A percentile compares a stretch with the other conserved stretches of the same genome.
phyloP scores from a whole-genome alignment of 1,284 basidiomycete genomes.

The Phlebopus sp. region DNA sequence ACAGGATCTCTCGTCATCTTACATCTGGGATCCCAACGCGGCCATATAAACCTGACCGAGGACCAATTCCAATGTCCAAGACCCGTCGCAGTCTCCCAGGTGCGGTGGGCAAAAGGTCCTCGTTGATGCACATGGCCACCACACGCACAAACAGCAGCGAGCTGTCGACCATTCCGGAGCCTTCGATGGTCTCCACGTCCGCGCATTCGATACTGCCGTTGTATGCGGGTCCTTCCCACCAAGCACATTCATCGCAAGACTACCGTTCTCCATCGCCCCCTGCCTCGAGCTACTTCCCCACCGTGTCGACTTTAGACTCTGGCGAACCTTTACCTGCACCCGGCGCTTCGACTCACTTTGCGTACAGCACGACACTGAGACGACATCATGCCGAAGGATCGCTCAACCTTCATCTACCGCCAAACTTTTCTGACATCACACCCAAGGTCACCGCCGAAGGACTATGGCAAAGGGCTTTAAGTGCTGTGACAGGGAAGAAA shows the following conservation, averaged over 20 bases:
- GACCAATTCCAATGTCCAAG: constrained; percentile 22
- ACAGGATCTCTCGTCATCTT: neutral
- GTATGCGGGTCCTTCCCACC: constrained; percentile 12
- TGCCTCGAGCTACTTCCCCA: constrained; percentile 73
- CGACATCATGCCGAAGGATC: constrained; percentile 55
- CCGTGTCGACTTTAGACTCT: constrained; percentile 46
- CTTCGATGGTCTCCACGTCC: constrained; percentile 20
- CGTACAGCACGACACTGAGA: constrained; percentile 78
- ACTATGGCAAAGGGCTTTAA: constrained; percentile 41
- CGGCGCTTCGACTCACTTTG: constrained; percentile 69
- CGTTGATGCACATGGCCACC: constrained; percentile 10
- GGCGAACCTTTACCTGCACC: constrained; percentile 54
- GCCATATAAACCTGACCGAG: neutral
- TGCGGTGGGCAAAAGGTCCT: constrained; percentile 19
- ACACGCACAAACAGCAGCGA: constrained; percentile 12
- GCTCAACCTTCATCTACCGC: constrained; percentile 37
- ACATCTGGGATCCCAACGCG: neutral
- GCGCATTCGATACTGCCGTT: constrained; percentile 17
- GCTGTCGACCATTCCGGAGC: constrained; percentile 11
- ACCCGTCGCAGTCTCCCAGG: constrained; percentile 22
- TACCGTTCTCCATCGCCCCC: constrained; percentile 59
- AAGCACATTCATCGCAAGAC: constrained; percentile 14
- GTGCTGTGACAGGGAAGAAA: constrained; percentile 38
- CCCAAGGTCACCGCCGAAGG: constrained; percentile 44
- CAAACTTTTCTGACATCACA: constrained; percentile 36